A percentile compares a stretch with the other conserved stretches of the same genome.
Conservation (phyloP, 2,329 filamentous ascomycete species). For the Cryphonectria japonica region DNA sequence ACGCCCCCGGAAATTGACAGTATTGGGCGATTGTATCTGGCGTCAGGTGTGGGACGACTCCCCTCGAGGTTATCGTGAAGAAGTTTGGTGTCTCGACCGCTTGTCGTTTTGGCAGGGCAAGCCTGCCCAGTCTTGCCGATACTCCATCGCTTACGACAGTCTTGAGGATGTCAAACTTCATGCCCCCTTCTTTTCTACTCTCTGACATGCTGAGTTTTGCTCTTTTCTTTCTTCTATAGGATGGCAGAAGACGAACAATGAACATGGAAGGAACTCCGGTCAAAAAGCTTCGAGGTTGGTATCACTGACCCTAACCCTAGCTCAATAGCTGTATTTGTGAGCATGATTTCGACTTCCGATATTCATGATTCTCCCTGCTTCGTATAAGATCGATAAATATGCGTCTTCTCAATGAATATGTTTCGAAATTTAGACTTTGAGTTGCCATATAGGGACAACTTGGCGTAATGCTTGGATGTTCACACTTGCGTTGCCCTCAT, state of each 20-base stretch:
- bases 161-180: constrained; percentile 54
- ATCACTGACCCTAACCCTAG: not conserved
- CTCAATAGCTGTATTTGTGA: not conserved
- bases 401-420: not conserved
- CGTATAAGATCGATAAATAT: not conserved
- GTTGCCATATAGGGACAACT: not conserved
- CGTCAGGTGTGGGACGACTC: constrained; percentile 83
- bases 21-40: constrained; percentile 77
- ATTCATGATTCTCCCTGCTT: not conserved
- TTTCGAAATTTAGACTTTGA: not conserved
- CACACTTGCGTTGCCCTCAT: not conserved
- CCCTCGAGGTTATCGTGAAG: constrained; percentile 79
- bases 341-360: not conserved
- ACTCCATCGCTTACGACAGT: constrained; percentile 43
- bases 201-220: constrained; percentile 30
- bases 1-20: constrained; percentile 69
- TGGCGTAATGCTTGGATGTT: too few relatives aligned
- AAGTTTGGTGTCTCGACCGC: constrained; percentile 83
- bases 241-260: not conserved
- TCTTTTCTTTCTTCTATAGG: not conserved
- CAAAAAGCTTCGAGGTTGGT: not conserved
- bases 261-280: too few relatives aligned
- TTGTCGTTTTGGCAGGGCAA: constrained; percentile 65
- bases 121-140: constrained; percentile 67
- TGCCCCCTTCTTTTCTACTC: constrained; percentile 28